Evolutionary conservation across 345 rosid genomes (phyloP), one percentile per base, ranked within the genome.

Genomic region (Nephelium lappaceum): DNA sequence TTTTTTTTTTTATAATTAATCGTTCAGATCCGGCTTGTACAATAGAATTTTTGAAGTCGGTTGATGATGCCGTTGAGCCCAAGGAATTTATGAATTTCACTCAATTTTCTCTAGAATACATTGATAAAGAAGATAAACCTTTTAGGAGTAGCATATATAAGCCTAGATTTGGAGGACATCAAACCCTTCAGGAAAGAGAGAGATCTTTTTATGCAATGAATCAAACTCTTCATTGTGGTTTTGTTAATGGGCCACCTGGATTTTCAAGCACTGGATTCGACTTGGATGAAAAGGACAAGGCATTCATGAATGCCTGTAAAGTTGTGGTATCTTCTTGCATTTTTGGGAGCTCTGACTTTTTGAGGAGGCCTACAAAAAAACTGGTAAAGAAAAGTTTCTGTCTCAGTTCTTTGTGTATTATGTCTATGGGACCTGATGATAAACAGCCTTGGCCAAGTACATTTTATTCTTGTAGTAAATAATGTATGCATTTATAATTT

Each of bases 261-360:
- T 73, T 57, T 69, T 82, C 88, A 18, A 85, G 87, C 83, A 72
- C 85, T 69, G 93, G 91, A 55, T 95, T 93, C 21, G 93, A 93
- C 79, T 77, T 95, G 79, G 89, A 83, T 36, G 94, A 87, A 76
- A 87, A 62, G 73, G 95, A 95, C 79, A 89, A 80, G 79, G 86
- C 84, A 5, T 95, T 87, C 76, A 91, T 95, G 98, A 90, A 84
- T 78, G 85, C 85, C 75, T 95, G 98, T 84, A 66, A 45, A 69
- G 81, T 95, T 75, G 91, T 85, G 3, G 99, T 95, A 39, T 92
- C 99, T 80, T 93, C 99, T 80, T 95, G 99, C 89, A 95, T 95
- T 64, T 93, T 95, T 16, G 98, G 98, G 64, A 93, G 91, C 88
- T 93, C 93, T 81, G 99, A 95, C 86, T 93, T 93, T 82, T 82